Percentiles rank a stretch among this genome's conserved stretches.
These are phyloP conservation scores for Aspergillus glaucus DNA, from an alignment of 2,329 filamentous ascomycete species.

Conservation along the genomic window DNA sequence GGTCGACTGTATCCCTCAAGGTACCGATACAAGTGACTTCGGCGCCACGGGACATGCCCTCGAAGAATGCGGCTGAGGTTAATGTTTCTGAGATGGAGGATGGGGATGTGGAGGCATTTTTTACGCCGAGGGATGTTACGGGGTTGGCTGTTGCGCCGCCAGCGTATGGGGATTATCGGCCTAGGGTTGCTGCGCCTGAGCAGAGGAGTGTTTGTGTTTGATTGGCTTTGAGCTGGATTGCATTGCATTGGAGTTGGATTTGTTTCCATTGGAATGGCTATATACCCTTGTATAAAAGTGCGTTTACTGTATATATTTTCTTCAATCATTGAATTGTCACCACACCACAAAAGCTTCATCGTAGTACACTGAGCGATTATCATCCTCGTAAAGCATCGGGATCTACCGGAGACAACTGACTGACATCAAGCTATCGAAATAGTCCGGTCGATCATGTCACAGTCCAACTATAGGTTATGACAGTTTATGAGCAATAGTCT, in stretches of 20 bases:
- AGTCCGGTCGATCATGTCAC: too few species aligned
- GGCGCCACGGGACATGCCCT: background rate
- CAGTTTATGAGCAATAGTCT: too few species aligned
- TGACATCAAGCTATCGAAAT: too few species aligned
- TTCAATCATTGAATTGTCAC: too few species aligned
- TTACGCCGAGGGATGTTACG: background rate
- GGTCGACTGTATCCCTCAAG: constrained; percentile 34
- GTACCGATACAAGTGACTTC: constrained; percentile 39
- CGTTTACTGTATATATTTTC: too few species aligned
- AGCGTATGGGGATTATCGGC: background rate
- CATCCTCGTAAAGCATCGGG: too few species aligned
- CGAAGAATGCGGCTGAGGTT: background rate
- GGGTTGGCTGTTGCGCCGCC: background rate
- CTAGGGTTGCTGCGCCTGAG: background rate
- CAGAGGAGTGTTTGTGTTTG: background rate
- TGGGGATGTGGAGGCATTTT: background rate
- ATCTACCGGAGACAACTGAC: too few species aligned
- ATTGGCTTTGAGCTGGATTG: background rate
- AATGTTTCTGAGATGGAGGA: background rate
- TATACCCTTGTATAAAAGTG: too few species aligned
- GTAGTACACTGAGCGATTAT: too few species aligned
- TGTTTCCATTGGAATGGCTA: too few species aligned
- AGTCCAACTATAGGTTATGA: too few species aligned
- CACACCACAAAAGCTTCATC: too few species aligned
- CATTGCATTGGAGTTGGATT: background rate